phyloP scores from a whole-genome alignment of 495 filamentous ascomycete species.

The Apiosordaria backusii region DNA sequence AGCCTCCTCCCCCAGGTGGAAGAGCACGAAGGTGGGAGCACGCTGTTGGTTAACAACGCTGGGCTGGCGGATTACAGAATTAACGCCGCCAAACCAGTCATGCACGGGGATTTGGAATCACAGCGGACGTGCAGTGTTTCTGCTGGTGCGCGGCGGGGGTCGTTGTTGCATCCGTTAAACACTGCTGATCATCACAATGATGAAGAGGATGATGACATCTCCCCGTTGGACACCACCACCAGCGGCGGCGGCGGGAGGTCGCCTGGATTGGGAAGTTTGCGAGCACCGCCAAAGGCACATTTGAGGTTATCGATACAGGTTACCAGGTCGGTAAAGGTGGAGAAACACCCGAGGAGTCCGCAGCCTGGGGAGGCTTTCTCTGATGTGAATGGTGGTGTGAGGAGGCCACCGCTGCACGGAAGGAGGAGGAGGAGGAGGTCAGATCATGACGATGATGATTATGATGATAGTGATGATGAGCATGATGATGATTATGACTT shows the following conservation, averaged over 20 bases:
- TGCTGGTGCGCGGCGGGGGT: background rate
- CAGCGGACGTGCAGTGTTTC: constrained; percentile 8
- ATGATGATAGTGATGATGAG: background rate
- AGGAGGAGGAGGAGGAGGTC: too few species aligned
- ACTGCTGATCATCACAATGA: background rate
- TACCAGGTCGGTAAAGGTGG: constrained; percentile 18
- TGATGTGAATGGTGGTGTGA: constrained; percentile 11
- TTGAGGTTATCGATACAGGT: constrained; percentile 23
- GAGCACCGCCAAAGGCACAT: constrained; percentile 26
- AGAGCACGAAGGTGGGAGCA: constrained; percentile 7
- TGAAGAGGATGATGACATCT: background rate
- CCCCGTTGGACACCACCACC: background rate
- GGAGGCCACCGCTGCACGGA: background rate
- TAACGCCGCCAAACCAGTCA: background rate
- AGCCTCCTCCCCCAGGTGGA: constrained; percentile 10
- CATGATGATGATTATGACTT: background rate
- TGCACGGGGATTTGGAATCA: background rate
- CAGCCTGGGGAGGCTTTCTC: background rate
- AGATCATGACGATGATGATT: background rate
- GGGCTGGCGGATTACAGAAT: constrained; percentile 2
- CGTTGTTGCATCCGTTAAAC: background rate
- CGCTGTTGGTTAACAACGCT: too few species aligned
- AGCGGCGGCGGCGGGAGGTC: background rate
- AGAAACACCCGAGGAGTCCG: constrained; percentile 12
- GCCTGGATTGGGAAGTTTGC: constrained; percentile 3